phyloP scores from a whole-genome alignment of 139 green algal genomes.

The Pleodorina starrii region DNA sequence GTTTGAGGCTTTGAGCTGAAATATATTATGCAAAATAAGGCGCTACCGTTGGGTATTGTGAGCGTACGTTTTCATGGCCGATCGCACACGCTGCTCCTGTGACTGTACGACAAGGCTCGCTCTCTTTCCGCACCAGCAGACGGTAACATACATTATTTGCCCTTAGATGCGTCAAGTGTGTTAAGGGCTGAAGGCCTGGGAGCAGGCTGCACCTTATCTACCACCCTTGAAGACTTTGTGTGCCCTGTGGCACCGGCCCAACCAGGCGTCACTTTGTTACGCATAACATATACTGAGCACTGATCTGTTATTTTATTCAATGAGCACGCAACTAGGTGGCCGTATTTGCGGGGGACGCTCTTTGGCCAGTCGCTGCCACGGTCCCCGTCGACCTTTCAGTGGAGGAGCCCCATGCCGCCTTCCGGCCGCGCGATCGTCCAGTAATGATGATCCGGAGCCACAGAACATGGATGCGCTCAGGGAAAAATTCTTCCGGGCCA shows the following conservation, averaged over 20 bases:
- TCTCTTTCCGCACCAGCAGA: too few relatives aligned
- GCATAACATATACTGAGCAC: neutral
- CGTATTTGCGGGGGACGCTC: neutral
- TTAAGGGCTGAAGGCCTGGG: too few relatives aligned
- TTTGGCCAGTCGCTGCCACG: slow-evolving; percentile 25
- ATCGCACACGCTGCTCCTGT: too few relatives aligned
- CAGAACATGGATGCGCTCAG: slow-evolving; percentile 27
- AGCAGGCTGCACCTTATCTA: too few relatives aligned
- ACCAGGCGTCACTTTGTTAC: neutral
- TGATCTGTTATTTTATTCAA: neutral
- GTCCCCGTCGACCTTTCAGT: slow-evolving; percentile 18
- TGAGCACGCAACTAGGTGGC: neutral
- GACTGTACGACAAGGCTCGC: too few relatives aligned
- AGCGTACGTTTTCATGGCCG: too few relatives aligned
- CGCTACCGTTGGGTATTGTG: too few relatives aligned
- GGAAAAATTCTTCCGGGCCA: slow-evolving; percentile 38
- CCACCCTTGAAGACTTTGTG: too few relatives aligned
- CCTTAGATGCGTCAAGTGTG: too few relatives aligned
- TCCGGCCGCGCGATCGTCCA: neutral
- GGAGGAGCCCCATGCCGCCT: neutral
- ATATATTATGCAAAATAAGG: too few relatives aligned
- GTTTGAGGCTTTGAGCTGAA: too few relatives aligned
- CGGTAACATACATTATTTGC: too few relatives aligned
- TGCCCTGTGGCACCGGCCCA: neutral
- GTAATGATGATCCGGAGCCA: slow-evolving; percentile 36